These are phyloP conservation scores for Porphyra umbilicalis DNA, from an alignment of 31 red algal species.

Conservation along the genomic window DNA sequence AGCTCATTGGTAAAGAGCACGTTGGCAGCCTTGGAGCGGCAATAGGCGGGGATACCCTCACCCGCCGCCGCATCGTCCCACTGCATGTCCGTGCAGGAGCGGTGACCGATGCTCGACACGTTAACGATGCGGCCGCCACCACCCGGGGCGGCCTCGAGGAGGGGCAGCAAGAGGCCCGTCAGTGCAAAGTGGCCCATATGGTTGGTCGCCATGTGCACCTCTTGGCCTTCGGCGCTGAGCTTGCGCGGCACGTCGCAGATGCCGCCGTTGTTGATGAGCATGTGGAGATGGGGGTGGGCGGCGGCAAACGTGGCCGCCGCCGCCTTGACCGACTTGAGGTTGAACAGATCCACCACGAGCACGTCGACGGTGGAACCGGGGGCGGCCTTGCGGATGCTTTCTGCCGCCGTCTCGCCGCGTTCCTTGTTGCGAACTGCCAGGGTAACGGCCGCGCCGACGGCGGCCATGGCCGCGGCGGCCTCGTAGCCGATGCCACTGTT, in stretches of 20 bases:
- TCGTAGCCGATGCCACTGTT: no score
- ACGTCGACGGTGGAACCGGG: no score
- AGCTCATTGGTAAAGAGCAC: constrained; percentile 28
- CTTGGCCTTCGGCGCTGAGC: constrained; percentile 12
- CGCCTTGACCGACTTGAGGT: no score
- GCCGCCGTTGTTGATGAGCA: constrained; percentile 34
- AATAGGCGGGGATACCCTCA: constrained; percentile 8
- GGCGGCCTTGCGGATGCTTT: no score
- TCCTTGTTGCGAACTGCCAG: no score
- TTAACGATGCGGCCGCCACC: constrained; percentile 8
- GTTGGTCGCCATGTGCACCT: constrained; percentile 26
- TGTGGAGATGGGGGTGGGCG: background rate
- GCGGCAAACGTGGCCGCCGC: constrained; percentile 3
- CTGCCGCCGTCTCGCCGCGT: no score
- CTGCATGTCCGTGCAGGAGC: constrained; percentile 6
- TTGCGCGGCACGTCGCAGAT: constrained; percentile 18
- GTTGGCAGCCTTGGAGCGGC: constrained; percentile 23
- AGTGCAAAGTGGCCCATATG: constrained; percentile 28
- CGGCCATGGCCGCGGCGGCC: no score
- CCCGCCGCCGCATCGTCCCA: constrained; percentile 10
- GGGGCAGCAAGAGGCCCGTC: constrained; percentile 8
- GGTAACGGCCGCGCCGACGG: no score
- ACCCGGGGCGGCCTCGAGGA: background rate
- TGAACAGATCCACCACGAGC: no score
- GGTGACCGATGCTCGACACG: constrained; percentile 12